Evolutionary conservation across 2,329 filamentous ascomycete genomes (phyloP), one percentile per base, ranked within the genome.

Genomic region (Sporothrix curviconia): DNA sequence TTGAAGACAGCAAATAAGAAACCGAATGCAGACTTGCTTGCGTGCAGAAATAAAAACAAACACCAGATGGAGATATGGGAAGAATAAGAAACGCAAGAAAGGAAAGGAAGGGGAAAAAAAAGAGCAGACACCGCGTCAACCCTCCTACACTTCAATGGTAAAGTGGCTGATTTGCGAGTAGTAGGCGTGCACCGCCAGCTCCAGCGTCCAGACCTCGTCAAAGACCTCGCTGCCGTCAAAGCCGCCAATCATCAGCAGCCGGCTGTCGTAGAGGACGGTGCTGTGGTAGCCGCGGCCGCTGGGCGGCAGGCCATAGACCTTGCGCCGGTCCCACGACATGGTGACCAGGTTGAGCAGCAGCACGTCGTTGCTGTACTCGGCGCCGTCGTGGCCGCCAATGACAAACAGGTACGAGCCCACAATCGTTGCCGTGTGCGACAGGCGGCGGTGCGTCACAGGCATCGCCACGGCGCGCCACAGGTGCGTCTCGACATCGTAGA

Each of bases 111-210:
- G 5, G 19, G 34, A 24, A 12, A 34, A 8, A 25, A 37, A 12
- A 37, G 28, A 19, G n/a, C 8, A 25, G 22, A 42, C 11, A 25
- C 17, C 30, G 2, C 24, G 11, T n/a, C 5, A 15, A 5, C 2
- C 7, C 30, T 60, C 68, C 86, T 68, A 86, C 59, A 87, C 82
- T 65, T 86, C 83, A 64, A 88, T 87, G 39, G 77, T 83, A 64
- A 87, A 88, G 69, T 87, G 84, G 67, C 83, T 86, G 66, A 88
- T 88, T 70, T 88, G 85, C 61, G 84, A 86, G 66, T 87, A 88
- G 67, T 88, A 88, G 37, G 84, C 81, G 69, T 87, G 84, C 11
- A 87, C 83, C 2, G 83, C 85, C 64, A 88, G 71, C 71, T 88
- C 85, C 56, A 88, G 71, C 6, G 86, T 76, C 75, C 79, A 83